These are phyloP conservation scores for Aureobasidium melanogenum DNA, from an alignment of 2,329 filamentous ascomycete genomes.

Conservation along the genomic window DNA sequence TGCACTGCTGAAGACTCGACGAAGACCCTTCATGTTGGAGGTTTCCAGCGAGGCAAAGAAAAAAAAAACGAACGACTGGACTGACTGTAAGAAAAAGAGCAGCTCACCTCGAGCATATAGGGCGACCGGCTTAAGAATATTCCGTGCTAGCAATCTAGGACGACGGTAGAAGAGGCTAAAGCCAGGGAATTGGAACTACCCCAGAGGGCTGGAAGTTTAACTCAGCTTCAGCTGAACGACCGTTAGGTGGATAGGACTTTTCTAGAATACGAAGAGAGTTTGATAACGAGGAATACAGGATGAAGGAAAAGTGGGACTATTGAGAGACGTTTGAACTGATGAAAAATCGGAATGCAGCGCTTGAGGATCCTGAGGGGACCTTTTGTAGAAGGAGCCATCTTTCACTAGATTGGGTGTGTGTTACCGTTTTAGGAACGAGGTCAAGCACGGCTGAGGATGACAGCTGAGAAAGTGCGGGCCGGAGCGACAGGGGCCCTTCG, in stretches of 20 bases:
- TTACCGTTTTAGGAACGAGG: background rate
- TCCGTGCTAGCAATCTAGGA: background rate
- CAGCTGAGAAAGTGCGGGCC: background rate
- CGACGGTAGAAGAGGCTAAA: conserved; percentile 3
- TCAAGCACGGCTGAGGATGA: conserved; percentile 3
- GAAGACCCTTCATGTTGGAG: conserved; percentile 5
- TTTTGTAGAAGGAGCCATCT: background rate
- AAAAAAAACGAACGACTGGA: background rate
- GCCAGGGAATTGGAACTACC: background rate
- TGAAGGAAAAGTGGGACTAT: background rate
- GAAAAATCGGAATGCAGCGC: background rate
- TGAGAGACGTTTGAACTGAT: background rate
- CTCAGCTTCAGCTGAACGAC: conserved; percentile 3
- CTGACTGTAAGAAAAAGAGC: background rate
- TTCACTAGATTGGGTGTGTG: background rate
- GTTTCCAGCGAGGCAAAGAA: background rate
- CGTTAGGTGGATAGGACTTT: background rate
- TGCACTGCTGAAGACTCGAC: conserved; percentile 3
- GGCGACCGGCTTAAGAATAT: background rate
- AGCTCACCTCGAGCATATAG: background rate
- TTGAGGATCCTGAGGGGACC: background rate
- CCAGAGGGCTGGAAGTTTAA: conserved; percentile 4
- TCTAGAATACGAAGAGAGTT: background rate
- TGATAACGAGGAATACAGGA: background rate
- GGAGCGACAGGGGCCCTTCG: background rate